phyloP scores from a whole-genome alignment of 768 basidiomycete genomes.

The Kwoniella botswanensis region DNA sequence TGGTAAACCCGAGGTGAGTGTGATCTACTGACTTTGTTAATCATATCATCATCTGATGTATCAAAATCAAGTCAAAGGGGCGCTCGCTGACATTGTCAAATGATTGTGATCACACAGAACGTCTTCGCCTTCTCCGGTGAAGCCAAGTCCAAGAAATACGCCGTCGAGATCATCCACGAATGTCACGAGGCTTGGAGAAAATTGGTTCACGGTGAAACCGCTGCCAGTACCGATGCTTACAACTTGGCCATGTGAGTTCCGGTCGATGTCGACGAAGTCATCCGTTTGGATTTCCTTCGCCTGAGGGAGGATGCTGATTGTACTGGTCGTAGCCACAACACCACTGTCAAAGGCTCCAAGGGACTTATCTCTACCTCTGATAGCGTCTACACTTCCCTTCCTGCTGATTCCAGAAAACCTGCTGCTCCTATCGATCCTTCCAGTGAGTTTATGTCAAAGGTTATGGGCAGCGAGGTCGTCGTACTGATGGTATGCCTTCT shows the following conservation, averaged over 20 bases:
- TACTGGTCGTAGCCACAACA: conserved; percentile 69
- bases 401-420: conserved; percentile 78
- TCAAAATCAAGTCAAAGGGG: too few species aligned
- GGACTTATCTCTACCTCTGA: conserved; percentile 71
- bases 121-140: conserved; percentile 99
- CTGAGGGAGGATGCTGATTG: not conserved
- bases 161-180: conserved; percentile 98
- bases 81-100: not conserved
- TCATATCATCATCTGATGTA: too few species aligned
- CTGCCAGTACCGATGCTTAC: conserved; percentile 72
- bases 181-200: conserved; percentile 98
- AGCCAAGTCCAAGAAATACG: conserved; percentile 99
- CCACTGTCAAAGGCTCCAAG: conserved; percentile 74
- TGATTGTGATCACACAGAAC: conserved; percentile 64
- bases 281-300: not conserved
- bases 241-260: conserved; percentile 81
- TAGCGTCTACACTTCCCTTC: conserved; percentile 68
- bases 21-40: not conserved
- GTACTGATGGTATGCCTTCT: not conserved
- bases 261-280: too few species aligned
- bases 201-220: conserved; percentile 76
- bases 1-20: conserved; percentile 58
- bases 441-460: conserved; percentile 63
- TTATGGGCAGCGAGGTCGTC: not conserved
- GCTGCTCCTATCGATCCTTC: conserved; percentile 89